phyloP scores from a whole-genome alignment of 177 flowering plant species.

The Tripterygium wilfordii region DNA sequence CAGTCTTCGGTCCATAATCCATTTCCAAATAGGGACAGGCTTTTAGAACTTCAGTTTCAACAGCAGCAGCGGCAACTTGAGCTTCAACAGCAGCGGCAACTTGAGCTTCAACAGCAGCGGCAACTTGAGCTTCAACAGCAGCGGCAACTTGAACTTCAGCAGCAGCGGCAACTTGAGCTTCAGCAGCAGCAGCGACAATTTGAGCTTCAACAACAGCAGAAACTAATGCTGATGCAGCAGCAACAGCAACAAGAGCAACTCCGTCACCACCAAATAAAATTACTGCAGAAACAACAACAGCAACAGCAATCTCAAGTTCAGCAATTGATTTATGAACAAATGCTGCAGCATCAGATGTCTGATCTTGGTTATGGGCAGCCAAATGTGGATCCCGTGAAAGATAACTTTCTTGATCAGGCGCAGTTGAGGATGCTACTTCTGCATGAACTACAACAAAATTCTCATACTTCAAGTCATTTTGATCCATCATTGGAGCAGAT shows the following conservation, averaged over 20 bases:
- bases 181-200: constrained; percentile 24
- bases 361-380: constrained; percentile 53
- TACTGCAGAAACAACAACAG: constrained; percentile 5
- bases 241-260: constrained; percentile 2
- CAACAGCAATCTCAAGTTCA: constrained; percentile 52
- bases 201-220: constrained; percentile 8
- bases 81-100: too few species aligned
- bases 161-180: constrained; percentile 24
- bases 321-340: constrained; percentile 63
- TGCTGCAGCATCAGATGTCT: constrained; percentile 54
- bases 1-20: constrained; percentile 39
- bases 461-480: constrained; percentile 38
- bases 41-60: constrained; percentile 16
- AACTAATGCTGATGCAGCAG: constrained; percentile 51
- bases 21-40: constrained; percentile 16
- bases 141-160: too few species aligned
- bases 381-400: constrained; percentile 49
- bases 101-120: too few species aligned
- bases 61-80: too few species aligned
- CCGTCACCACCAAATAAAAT: constrained; percentile 4
- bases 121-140: too few species aligned
- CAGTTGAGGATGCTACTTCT: constrained; percentile 48
- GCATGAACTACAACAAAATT: constrained; percentile 54
- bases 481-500: too few species aligned
- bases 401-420: constrained; percentile 46